phyloP scores from a whole-genome alignment of 2,329 filamentous ascomycete genomes.

The Botrytis elliptica region DNA sequence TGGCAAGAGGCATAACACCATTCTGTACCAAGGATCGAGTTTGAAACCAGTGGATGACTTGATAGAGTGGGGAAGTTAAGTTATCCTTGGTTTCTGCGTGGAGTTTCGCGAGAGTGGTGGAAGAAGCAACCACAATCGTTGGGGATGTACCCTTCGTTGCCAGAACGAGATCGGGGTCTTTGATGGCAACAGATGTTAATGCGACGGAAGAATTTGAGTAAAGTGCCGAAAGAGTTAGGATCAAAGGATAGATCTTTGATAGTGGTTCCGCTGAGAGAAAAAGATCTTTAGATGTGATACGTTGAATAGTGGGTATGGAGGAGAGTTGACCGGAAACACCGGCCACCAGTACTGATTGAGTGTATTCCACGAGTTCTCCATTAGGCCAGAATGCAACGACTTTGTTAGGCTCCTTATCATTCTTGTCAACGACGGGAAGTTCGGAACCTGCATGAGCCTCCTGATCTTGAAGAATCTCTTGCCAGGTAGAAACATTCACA shows the following conservation, averaged over 20 bases:
- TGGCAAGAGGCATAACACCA: conserved; percentile 71
- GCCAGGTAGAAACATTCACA: conserved; percentile 87
- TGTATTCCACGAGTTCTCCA: conserved; percentile 76
- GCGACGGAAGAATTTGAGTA: conserved; percentile 83
- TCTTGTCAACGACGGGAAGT: conserved; percentile 62
- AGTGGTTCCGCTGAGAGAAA: conserved; percentile 84
- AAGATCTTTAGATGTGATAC: conserved; percentile 71
- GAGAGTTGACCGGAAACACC: conserved; percentile 76
- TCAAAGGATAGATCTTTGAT: conserved; percentile 74
- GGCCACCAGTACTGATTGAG: conserved; percentile 81
- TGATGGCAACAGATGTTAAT: conserved; percentile 82
- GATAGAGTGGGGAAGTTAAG: conserved; percentile 62
- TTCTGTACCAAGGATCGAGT: conserved; percentile 64
- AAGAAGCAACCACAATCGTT: conserved; percentile 77
- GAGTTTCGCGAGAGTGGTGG: conserved; percentile 67
- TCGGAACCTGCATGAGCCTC: conserved; percentile 57
- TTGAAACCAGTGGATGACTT: conserved; percentile 69
- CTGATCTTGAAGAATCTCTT: conserved; percentile 76
- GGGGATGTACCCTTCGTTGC: conserved; percentile 75
- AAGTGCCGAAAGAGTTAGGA: conserved; percentile 76
- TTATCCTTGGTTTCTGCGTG: conserved; percentile 61
- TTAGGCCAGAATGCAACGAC: conserved; percentile 67
- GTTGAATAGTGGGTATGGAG: conserved; percentile 71
- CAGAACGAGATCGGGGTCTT: conserved; percentile 66
- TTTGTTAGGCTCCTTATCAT: conserved; percentile 49